These are phyloP conservation scores for Teratosphaeria destructans DNA, from an alignment of 2,329 filamentous ascomycete genomes.

Conservation along the genomic window DNA sequence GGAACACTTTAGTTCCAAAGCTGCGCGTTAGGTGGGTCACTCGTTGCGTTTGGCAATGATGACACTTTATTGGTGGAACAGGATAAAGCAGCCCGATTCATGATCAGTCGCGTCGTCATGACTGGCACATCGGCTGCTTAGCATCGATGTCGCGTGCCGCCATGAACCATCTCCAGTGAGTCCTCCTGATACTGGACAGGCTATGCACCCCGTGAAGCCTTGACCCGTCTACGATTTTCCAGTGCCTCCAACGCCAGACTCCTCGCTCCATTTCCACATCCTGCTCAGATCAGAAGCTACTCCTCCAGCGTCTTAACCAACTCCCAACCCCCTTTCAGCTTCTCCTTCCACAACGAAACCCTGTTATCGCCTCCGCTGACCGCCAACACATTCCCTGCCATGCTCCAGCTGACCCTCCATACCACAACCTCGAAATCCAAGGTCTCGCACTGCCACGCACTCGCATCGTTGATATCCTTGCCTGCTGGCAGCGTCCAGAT, in stretches of 20 bases:
- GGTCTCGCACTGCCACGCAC: slow-evolving; percentile 75
- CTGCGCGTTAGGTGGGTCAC: too few relatives aligned
- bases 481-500: slow-evolving; percentile 66
- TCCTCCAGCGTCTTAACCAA: slow-evolving; percentile 86
- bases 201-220: too few relatives aligned
- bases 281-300: slow-evolving; percentile 9
- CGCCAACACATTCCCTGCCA: slow-evolving; percentile 91
- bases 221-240: background rate
- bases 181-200: too few relatives aligned
- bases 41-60: too few relatives aligned
- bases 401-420: slow-evolving; percentile 96
- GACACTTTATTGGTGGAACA: too few relatives aligned
- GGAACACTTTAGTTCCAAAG: too few relatives aligned
- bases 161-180: too few relatives aligned
- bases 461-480: slow-evolving; percentile 34
- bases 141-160: background rate
- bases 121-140: too few relatives aligned
- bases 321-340: slow-evolving; percentile 85
- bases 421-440: slow-evolving; percentile 80
- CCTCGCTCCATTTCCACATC: background rate
- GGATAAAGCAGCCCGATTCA: too few relatives aligned
- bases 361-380: slow-evolving; percentile 93
- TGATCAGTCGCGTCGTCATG: too few relatives aligned
- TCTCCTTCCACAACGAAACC: slow-evolving; percentile 97
- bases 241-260: background rate